Percentiles rank a stretch among this genome's conserved stretches.
phyloP scores from a whole-genome alignment of 2,329 filamentous ascomycete species.

The Hymenoscyphus occultus region DNA sequence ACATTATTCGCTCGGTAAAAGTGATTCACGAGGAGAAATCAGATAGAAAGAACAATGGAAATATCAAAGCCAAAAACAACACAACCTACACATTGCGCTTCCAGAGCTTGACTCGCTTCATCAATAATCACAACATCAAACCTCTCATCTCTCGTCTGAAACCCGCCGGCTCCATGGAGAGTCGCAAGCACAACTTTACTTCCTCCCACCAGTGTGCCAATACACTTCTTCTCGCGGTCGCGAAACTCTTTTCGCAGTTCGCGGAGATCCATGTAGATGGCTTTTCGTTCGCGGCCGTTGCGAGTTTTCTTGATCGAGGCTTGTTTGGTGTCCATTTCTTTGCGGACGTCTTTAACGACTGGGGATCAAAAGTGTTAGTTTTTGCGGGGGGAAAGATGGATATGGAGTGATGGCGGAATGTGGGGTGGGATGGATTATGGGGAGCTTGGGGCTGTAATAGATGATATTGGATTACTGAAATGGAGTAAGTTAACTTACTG shows the following conservation, averaged over 20 bases:
- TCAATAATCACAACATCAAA: slow-evolving; percentile 97
- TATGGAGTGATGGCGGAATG: neutral
- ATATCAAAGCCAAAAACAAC: neutral
- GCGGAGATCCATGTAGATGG: slow-evolving; percentile 81
- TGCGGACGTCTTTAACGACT: slow-evolving; percentile 81
- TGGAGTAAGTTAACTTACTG: slow-evolving; percentile 37
- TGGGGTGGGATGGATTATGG: neutral
- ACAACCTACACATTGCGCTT: slow-evolving; percentile 50
- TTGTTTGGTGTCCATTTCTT: slow-evolving; percentile 91
- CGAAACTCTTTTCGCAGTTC: slow-evolving; percentile 85
- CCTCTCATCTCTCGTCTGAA: slow-evolving; percentile 71
- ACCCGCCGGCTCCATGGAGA: slow-evolving; percentile 85
- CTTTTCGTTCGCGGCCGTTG: slow-evolving; percentile 72
- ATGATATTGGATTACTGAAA: neutral
- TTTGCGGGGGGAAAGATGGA: neutral
- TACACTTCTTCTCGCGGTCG: slow-evolving; percentile 77
- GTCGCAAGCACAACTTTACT: slow-evolving; percentile 91
- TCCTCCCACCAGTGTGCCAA: slow-evolving; percentile 67
- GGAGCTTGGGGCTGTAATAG: neutral
- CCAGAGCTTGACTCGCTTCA: slow-evolving; percentile 91
- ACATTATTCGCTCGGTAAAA: neutral
- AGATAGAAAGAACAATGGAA: neutral
- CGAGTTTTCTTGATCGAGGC: slow-evolving; percentile 83
- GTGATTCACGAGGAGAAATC: neutral
- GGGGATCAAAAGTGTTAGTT: neutral